Percentiles rank a stretch among this genome's conserved stretches.
Conservation (phyloP, 2,329 filamentous ascomycete genomes). For the Sordariomycetes sp. region DNA sequence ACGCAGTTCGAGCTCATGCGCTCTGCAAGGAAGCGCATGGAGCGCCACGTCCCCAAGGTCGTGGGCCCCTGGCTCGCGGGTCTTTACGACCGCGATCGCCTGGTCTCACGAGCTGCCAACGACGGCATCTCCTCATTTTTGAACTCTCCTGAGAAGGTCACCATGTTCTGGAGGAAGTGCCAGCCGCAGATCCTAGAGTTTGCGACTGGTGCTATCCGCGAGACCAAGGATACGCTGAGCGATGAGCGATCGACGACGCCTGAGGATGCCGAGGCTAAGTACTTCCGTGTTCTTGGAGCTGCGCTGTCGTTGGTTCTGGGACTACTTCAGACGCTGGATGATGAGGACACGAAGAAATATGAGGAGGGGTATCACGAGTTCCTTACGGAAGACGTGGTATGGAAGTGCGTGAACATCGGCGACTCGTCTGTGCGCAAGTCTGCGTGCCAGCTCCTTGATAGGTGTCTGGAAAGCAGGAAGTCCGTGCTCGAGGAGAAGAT, state of each 20-base stretch:
- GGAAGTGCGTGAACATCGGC: slow-evolving; percentile 53
- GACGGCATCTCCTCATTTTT: slow-evolving; percentile 68
- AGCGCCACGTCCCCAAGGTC: slow-evolving; percentile 61
- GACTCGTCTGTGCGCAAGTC: slow-evolving; percentile 38
- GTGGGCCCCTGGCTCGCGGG: slow-evolving; percentile 88
- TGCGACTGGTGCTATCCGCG: slow-evolving; percentile 65
- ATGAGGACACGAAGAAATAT: slow-evolving; percentile 44
- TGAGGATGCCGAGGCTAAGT: slow-evolving; percentile 80
- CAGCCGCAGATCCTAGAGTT: slow-evolving; percentile 72
- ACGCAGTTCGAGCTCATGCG: slow-evolving; percentile 52
- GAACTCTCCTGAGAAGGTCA: slow-evolving; percentile 64
- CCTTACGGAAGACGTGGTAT: slow-evolving; percentile 52
- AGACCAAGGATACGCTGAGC: slow-evolving; percentile 71
- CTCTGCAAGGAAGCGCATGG: slow-evolving; percentile 67
- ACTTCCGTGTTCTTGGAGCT: slow-evolving; percentile 55
- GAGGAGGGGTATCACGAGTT: slow-evolving; percentile 50
- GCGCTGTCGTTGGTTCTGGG: slow-evolving; percentile 41
- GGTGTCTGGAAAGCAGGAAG: slow-evolving; percentile 20
- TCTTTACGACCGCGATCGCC: slow-evolving; percentile 71
- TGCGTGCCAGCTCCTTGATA: slow-evolving; percentile 34
- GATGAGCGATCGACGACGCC: slow-evolving; percentile 74
- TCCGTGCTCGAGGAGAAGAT: slow-evolving; percentile 18
- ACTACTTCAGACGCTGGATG: slow-evolving; percentile 33
- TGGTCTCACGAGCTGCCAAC: slow-evolving; percentile 61
- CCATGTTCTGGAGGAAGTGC: slow-evolving; percentile 67